Base-by-base conservation (phyloP, 1,139 yeast genomes). In the Saccharomyces hybrid region DNA sequence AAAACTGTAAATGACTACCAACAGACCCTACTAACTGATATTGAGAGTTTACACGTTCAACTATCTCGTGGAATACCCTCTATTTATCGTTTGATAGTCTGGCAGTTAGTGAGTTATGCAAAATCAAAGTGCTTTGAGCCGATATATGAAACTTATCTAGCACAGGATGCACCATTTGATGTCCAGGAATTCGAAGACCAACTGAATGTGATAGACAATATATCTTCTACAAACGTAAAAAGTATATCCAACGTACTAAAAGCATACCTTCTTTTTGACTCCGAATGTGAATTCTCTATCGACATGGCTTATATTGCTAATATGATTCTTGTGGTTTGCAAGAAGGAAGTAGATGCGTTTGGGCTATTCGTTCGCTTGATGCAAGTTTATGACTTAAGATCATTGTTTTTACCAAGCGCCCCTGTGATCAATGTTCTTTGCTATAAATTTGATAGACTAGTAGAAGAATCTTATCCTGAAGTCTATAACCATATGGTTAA, bases 91-190 rank as follows among this genome's bases (percentile, higher is more conserved):
- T 95, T 96, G 0, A 82, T 89, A 58, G 78, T 90, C 27, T 90
- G 97, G 97, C 96, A 89, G 69, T 73, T 88, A 52, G 84, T 89
- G 51, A 78, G 95, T 19, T 81, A 82, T 58, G 83, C 93, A 12
- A 88, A 88, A 64, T 81, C 84, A 50, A 78, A 82, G 52, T 75
- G 88, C 62, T 95, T 88, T 67, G 91, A 85, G 60, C 71, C 75
- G 4, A 82, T 81, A 63, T 79, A 81, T 58, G 73, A 78, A 38
- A 78, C 81, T 49, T 75, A 83, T 56, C 71, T 74, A 52, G 74
- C 71, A 42, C 75, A 79, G 55, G 71, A 77, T 3, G 82, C 88
- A 16, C 78, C 81, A 3, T 90, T 38, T 97, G 98, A 0, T 90
- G 91, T 67, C 90, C 96, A 24, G 31, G 31, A 26, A 12, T 27